Evolutionary conservation across 2,329 filamentous ascomycete genomes (phyloP).

Genomic region (Akanthomyces muscarius): DNA sequence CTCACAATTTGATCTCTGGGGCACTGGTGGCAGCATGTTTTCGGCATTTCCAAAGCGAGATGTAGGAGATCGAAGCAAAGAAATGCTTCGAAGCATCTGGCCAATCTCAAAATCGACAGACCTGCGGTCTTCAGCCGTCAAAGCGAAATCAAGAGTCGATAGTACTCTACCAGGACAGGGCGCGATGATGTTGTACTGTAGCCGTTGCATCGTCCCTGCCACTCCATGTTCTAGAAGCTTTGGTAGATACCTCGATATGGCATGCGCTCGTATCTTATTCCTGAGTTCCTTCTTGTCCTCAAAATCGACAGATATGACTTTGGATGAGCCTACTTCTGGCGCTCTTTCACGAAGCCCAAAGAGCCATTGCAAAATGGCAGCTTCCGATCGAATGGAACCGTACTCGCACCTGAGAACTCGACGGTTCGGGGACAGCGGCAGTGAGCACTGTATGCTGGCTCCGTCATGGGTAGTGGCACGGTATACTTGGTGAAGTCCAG

Average conservation of each 20-base stretch:
- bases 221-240: slow-evolving; percentile 30
- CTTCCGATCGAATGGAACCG: slow-evolving; percentile 41
- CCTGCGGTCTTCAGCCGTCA: slow-evolving; percentile 33
- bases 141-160: slow-evolving; percentile 30
- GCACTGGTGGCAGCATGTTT: slow-evolving; percentile 25
- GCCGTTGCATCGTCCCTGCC: slow-evolving; percentile 25
- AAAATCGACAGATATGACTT: background rate
- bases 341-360: slow-evolving; percentile 21
- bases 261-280: background rate
- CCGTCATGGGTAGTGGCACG: slow-evolving; percentile 40
- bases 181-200: slow-evolving; percentile 42
- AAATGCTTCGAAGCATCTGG: slow-evolving; percentile 41
- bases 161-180: slow-evolving; percentile 37
- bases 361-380: slow-evolving; percentile 44
- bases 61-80: slow-evolving; percentile 41
- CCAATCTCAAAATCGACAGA: slow-evolving; percentile 46
- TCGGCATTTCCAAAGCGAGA: slow-evolving; percentile 42
- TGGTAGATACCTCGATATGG: slow-evolving; percentile 21
- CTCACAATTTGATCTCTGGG: slow-evolving; percentile 6
- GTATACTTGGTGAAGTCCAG: slow-evolving; percentile 40
- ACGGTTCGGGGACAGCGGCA: slow-evolving; percentile 40
- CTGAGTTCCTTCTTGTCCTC: slow-evolving; percentile 8
- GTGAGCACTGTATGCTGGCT: slow-evolving; percentile 37
- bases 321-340: background rate
- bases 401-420: slow-evolving; percentile 46